Percentiles rank a stretch among this genome's conserved stretches.
Evolutionary conservation across 768 basidiomycete species (phyloP).

Genomic region (Tremella fuciformis): DNA sequence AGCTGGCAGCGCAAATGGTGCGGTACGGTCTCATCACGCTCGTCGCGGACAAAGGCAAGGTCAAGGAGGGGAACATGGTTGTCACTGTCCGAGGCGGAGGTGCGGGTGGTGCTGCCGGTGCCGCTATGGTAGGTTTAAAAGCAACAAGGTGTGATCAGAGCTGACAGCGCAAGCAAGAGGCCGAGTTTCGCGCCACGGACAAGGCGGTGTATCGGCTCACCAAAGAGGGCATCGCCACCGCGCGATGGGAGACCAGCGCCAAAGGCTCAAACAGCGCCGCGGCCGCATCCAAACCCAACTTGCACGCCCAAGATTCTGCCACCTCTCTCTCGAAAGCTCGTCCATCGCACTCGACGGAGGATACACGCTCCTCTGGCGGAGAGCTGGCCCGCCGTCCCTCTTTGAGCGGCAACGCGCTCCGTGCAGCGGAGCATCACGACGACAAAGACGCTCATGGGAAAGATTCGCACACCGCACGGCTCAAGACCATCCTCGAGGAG

Average conservation of each 20-base stretch:
- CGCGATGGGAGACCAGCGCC: constrained; percentile 67
- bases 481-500: constrained; percentile 89
- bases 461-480: constrained; percentile 87
- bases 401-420: constrained; percentile 10
- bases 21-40: constrained; percentile 85
- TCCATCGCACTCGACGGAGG: constrained; percentile 19
- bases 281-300: constrained; percentile 27
- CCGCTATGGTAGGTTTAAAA: constrained; percentile 37
- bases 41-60: constrained; percentile 56
- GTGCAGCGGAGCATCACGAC: neutral
- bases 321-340: constrained; percentile 55
- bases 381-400: constrained; percentile 19
- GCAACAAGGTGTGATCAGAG: neutral
- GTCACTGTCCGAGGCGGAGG: constrained; percentile 42
- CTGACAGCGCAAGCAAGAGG: constrained; percentile 64
- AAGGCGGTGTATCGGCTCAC: constrained; percentile 94
- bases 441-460: constrained; percentile 55
- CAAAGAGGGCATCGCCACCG: constrained; percentile 79
- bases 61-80: constrained; percentile 40
- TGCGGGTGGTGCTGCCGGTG: constrained; percentile 41
- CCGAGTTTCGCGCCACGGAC: constrained; percentile 93
- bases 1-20: constrained; percentile 97
- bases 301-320: constrained; percentile 60
- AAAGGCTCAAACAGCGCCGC: constrained; percentile 7
- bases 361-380: neutral